phyloP scores from a whole-genome alignment of 352 stramenopile genomes.

The Phytophthora pistaciae region DNA sequence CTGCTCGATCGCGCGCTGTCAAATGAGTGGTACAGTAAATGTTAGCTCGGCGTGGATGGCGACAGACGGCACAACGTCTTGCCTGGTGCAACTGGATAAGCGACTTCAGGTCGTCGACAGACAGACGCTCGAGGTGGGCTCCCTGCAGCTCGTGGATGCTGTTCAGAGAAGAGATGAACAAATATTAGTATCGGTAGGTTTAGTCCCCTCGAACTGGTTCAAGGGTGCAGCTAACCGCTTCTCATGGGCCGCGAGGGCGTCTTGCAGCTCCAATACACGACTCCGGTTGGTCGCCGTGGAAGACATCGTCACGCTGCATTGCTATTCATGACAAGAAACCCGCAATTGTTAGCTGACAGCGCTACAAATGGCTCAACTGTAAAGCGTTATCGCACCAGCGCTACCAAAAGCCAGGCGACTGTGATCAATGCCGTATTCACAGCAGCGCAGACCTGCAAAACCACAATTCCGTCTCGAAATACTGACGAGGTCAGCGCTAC shows the following conservation, averaged over 20 bases:
- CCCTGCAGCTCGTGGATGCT: constrained; percentile 61
- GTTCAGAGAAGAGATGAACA: not conserved
- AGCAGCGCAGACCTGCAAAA: constrained; percentile 44
- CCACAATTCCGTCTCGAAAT: constrained; percentile 32
- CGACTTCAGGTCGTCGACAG: constrained; percentile 52
- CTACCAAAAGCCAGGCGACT: constrained; percentile 61
- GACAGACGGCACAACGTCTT: constrained; percentile 1
- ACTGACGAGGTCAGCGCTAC: constrained; percentile 22
- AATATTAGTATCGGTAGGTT: not conserved
- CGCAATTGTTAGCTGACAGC: not conserved
- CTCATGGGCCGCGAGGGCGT: constrained; percentile 21
- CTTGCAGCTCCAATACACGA: constrained; percentile 29
- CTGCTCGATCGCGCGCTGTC: constrained; percentile 56
- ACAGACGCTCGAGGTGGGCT: constrained; percentile 42
- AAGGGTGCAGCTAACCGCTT: constrained; percentile 23
- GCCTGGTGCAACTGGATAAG: constrained; percentile 74
- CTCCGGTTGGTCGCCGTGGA: constrained; percentile 12
- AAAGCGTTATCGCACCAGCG: constrained; percentile 43
- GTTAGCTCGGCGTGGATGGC: not conserved
- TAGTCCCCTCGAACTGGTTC: not conserved
- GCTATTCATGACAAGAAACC: constrained; percentile 4
- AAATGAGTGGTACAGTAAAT: not conserved
- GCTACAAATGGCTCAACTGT: not conserved
- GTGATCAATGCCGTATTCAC: constrained; percentile 55
- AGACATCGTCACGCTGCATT: constrained; percentile 34